These are phyloP conservation scores for Phialophora expanda DNA, from an alignment of 2,329 filamentous ascomycete species.

Conservation along the genomic window DNA sequence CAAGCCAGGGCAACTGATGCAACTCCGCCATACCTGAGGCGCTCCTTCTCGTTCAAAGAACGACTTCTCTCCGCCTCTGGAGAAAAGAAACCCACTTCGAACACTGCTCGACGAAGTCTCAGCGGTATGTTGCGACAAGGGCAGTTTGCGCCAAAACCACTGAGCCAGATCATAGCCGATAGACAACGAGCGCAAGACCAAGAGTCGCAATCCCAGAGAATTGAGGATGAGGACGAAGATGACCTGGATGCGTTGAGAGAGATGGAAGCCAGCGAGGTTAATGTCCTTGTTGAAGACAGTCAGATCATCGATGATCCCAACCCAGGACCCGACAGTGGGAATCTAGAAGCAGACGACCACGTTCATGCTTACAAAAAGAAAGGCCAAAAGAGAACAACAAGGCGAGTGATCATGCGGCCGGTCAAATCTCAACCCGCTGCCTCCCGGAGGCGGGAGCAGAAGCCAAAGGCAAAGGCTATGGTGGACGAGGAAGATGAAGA, in stretches of 20 bases:
- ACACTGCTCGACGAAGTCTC: conserved; percentile 19
- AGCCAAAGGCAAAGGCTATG: conserved; percentile 41
- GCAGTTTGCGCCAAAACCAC: conserved; percentile 27
- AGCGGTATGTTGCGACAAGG: conserved; percentile 25
- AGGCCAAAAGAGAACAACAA: conserved; percentile 56
- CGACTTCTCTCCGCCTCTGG: conserved; percentile 36
- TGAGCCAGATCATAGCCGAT: conserved; percentile 36
- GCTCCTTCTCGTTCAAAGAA: conserved; percentile 39
- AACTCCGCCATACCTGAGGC: conserved; percentile 38
- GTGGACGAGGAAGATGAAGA: conserved; percentile 38
- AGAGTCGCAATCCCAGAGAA: background rate
- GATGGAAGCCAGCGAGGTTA: conserved; percentile 46
- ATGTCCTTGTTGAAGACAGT: conserved; percentile 47
- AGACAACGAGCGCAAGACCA: conserved; percentile 18
- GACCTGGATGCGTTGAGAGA: conserved; percentile 53
- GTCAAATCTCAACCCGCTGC: conserved; percentile 40
- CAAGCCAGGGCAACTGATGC: conserved; percentile 20
- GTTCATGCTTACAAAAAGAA: conserved; percentile 51
- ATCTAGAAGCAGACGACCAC: conserved; percentile 12
- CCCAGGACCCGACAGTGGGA: conserved; percentile 26
- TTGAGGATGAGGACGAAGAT: conserved; percentile 48
- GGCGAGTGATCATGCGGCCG: conserved; percentile 52
- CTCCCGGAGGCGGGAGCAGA: conserved; percentile 19
- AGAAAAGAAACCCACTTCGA: conserved; percentile 22
- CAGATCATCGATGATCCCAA: conserved; percentile 39